Base-by-base conservation (phyloP, 169 alveolate genomes). In the Plasmodium knowlesi region DNA sequence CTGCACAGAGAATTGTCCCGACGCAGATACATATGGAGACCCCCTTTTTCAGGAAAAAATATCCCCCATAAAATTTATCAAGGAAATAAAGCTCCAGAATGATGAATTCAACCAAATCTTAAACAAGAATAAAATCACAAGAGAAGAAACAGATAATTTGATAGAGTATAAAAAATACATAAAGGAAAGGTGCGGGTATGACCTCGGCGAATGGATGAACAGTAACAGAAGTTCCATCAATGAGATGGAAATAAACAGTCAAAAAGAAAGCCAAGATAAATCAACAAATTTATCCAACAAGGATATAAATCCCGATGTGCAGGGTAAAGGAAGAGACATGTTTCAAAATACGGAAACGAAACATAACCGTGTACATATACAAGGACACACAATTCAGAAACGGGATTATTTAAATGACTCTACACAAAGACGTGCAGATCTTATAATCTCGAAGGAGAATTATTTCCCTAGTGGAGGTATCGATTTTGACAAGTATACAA, bases 151-250 rank as follows among this genome's bases (percentile, higher is more conserved):
- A 16, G 54, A 67, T 19, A 70, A 78, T 37, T 43, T 89, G 12
- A 19, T 89, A 39, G 94, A 79, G 30, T 70, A 67, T 43, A 89
- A 89, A 78, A 79, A 89, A 16, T 89, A 89, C 83, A 32, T 89
- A 79, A 89, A 89, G 30, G 90, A 89, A 37, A 79, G 84, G 72
- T 89, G 94, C 82, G 94, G 94, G 39, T 80, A 89, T 70, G 82
- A 81, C n/a, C 76, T 89, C 19, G 90, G 84, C 1, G 67, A 32
- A 6, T 89, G 90, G 89, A 28, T 89, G 19, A 80, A 80, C 53
- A n/a, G 46, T 70, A 67, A 67, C 4, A 10, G 25, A 34, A 30
- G 19, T 22, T 71, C 54, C 39, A 28, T 30, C 39, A 41, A 57
- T 2, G 41, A 28, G 70, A 28, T 28, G 1, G 57, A 72, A 28